Evolutionary conservation across 306 rosid species (phyloP).

Genomic region (Lithocarpus polystachyus): DNA sequence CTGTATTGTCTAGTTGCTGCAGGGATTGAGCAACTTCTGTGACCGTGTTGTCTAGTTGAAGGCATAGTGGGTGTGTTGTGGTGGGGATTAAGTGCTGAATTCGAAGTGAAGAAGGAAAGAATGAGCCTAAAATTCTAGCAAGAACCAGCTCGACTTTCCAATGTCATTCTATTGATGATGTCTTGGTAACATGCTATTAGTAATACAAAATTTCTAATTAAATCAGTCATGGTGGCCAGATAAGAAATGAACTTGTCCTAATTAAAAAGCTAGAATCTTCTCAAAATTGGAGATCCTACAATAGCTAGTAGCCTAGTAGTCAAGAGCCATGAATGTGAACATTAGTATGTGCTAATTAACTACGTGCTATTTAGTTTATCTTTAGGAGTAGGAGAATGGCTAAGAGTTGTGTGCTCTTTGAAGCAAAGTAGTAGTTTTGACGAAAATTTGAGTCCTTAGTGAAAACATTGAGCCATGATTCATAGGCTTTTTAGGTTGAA

Average conservation of each 20-base stretch:
- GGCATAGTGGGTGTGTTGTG: not conserved
- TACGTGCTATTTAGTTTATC: too few relatives aligned
- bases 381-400: too few relatives aligned
- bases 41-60: constrained; percentile 27
- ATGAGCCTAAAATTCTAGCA: not conserved
- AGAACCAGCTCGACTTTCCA: not conserved
- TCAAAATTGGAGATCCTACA: not conserved
- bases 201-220: not conserved
- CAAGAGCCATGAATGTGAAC: too few relatives aligned
- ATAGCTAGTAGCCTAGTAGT: not conserved
- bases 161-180: not conserved
- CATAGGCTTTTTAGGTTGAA: too few relatives aligned
- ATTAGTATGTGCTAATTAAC: too few relatives aligned
- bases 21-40: constrained; percentile 19
- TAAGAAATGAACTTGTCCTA: not conserved
- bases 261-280: not conserved
- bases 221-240: not conserved
- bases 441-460: too few relatives aligned
- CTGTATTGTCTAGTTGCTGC: constrained; percentile 19
- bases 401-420: too few relatives aligned
- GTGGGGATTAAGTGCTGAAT: too few relatives aligned
- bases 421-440: too few relatives aligned
- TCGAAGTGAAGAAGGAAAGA: too few relatives aligned
- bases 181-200: not conserved
- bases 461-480: too few relatives aligned